These are phyloP conservation scores for Rhodotorula taiwanensis DNA, from an alignment of 768 basidiomycete genomes.

Conservation along the genomic window DNA sequence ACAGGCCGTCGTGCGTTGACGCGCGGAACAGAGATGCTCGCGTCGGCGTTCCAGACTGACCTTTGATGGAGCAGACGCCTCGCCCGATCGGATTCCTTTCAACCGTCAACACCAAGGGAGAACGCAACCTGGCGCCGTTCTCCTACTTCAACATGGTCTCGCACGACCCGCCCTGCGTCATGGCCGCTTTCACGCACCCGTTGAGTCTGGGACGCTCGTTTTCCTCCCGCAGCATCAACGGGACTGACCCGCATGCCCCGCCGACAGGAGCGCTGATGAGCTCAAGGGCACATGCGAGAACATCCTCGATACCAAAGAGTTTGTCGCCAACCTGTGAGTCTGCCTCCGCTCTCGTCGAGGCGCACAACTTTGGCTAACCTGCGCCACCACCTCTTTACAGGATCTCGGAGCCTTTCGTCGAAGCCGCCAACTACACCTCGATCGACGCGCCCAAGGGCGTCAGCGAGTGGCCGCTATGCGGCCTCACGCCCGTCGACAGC, in stretches of 20 bases:
- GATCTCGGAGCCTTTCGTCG: slow-evolving; percentile 57
- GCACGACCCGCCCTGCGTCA: slow-evolving; percentile 61
- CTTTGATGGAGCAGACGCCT: slow-evolving; percentile 53
- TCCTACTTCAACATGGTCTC: slow-evolving; percentile 51
- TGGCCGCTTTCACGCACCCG: slow-evolving; percentile 53
- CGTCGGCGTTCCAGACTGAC: no score
- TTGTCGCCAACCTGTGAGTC: slow-evolving; percentile 56
- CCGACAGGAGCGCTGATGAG: slow-evolving; percentile 49
- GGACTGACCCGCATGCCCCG: slow-evolving; percentile 27
- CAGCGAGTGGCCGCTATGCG: slow-evolving; percentile 45
- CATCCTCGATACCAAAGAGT: slow-evolving; percentile 59
- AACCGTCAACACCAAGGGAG: slow-evolving; percentile 52
- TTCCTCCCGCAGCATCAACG: not conserved
- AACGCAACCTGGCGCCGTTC: slow-evolving; percentile 61
- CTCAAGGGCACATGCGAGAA: slow-evolving; percentile 58
- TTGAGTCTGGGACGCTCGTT: no score
- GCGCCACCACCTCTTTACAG: no score
- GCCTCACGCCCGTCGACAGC: slow-evolving; percentile 34
- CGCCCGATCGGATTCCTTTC: slow-evolving; percentile 66
- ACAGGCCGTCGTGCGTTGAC: slow-evolving; percentile 8
- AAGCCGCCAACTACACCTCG: slow-evolving; percentile 46
- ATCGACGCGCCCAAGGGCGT: slow-evolving; percentile 44
- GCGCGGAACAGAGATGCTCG: no score
- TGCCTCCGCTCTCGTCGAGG: no score
- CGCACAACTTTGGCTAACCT: no score